Percentiles rank a stretch among this genome's conserved stretches.
phyloP scores from a whole-genome alignment of 2,329 filamentous ascomycete genomes.

The Cladophialophora exuberans region DNA sequence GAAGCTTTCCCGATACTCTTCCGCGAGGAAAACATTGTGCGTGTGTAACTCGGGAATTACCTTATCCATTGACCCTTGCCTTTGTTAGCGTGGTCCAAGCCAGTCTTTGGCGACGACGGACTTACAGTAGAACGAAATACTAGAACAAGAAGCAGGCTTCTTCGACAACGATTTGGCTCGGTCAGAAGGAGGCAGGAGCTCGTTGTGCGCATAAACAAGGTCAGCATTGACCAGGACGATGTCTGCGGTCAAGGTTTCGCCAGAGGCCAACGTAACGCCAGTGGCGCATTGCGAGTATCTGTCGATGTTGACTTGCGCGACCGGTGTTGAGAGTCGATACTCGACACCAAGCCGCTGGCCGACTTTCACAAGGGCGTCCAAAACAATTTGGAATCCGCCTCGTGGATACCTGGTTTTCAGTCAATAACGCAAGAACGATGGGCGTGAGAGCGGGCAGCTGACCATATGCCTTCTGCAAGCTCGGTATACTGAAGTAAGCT shows the following conservation, averaged over 20 bases:
- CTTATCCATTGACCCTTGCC: conserved; percentile 57
- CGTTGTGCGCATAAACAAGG: conserved; percentile 73
- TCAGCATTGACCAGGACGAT: conserved; percentile 74
- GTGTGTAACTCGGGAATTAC: conserved; percentile 65
- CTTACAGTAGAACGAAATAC: conserved; percentile 72
- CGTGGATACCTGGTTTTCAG: conserved; percentile 39
- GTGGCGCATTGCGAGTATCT: conserved; percentile 56
- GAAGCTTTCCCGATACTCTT: conserved; percentile 73
- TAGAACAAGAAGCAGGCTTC: conserved; percentile 61
- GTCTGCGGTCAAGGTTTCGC: conserved; percentile 64
- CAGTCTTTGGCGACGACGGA: neutral
- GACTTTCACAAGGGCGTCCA: conserved; percentile 66
- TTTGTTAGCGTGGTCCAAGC: conserved; percentile 35
- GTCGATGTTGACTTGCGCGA: conserved; percentile 59
- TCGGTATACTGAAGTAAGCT: conserved; percentile 75
- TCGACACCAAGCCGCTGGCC: conserved; percentile 65
- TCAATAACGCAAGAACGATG: neutral
- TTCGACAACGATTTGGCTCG: conserved; percentile 44
- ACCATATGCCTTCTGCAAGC: conserved; percentile 76
- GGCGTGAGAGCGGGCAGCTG: conserved; percentile 39
- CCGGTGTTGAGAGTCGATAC: conserved; percentile 63
- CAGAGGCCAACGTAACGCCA: conserved; percentile 63
- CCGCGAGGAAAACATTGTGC: conserved; percentile 78
- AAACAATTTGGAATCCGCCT: conserved; percentile 69
- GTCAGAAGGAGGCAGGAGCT: conserved; percentile 62